Percentiles rank a stretch among this genome's conserved stretches.
These are phyloP conservation scores for Candida succiphila DNA, from an alignment of 805 yeast species.

Conservation along the genomic window DNA sequence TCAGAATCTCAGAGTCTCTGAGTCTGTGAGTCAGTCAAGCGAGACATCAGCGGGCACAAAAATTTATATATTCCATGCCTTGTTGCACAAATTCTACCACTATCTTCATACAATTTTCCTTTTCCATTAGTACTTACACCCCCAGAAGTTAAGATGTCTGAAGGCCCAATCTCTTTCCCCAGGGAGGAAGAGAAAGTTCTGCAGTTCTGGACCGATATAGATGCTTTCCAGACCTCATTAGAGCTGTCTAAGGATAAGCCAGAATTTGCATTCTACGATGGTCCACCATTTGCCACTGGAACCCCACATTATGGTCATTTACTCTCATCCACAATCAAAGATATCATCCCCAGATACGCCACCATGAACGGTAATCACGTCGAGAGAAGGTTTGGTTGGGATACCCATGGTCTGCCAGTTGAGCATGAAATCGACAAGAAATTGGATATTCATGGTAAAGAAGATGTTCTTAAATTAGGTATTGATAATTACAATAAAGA, in stretches of 20 bases:
- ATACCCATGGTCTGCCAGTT: conserved; percentile 97
- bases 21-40: too few species aligned
- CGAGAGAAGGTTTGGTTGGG: conserved; percentile 99
- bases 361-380: conserved; percentile 96
- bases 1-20: too few species aligned
- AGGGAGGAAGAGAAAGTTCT: conserved; percentile 80
- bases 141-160: conserved; percentile 13
- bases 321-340: conserved; percentile 93
- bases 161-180: conserved; percentile 67
- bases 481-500: conserved; percentile 89
- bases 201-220: conserved; percentile 76
- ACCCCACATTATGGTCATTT: conserved; percentile 99
- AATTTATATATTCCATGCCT: too few species aligned
- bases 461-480: conserved; percentile 91
- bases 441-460: conserved; percentile 84
- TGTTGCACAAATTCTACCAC: too few species aligned
- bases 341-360: conserved; percentile 95
- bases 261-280: conserved; percentile 90
- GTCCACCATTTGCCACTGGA: conserved; percentile 99
- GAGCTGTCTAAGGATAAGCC: conserved; percentile 80
- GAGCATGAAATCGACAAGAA: conserved; percentile 99
- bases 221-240: conserved; percentile 86
- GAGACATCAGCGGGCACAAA: too few species aligned
- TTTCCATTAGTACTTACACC: not conserved
- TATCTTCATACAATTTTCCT: not conserved